Conservation (phyloP, 2,329 filamentous ascomycete genomes). For the Pseudocercospora musae region DNA sequence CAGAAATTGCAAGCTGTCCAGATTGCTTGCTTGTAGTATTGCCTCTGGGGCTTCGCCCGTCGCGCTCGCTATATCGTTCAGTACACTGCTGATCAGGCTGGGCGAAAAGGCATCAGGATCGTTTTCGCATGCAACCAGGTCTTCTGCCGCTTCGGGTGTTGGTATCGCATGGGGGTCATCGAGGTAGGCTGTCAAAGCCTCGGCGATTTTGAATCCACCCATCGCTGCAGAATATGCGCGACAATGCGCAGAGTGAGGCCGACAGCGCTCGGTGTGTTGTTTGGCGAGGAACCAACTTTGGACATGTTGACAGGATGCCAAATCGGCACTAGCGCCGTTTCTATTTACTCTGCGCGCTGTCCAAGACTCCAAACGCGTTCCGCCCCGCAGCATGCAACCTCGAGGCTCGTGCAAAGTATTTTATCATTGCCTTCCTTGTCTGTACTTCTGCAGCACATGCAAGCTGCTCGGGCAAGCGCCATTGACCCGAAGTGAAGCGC, state of each 20-base stretch:
- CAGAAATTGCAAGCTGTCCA: constrained; percentile 92
- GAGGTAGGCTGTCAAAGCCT: constrained; percentile 94
- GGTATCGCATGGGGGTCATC: constrained; percentile 81
- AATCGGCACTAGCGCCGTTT: not conserved
- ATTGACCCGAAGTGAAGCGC: not conserved
- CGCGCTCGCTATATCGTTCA: constrained; percentile 90
- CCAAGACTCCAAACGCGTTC: not conserved
- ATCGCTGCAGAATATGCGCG: constrained; percentile 51
- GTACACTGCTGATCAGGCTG: constrained; percentile 73
- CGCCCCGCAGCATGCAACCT: not conserved
- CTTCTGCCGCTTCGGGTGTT: constrained; percentile 79
- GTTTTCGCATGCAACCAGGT: constrained; percentile 86
- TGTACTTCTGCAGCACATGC: constrained; percentile 3
- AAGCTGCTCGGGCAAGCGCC: not conserved
- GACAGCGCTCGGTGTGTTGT: not conserved
- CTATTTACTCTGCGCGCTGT: not conserved
- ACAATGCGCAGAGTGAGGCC: not conserved
- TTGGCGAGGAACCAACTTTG: not conserved
- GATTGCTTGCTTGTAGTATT: constrained; percentile 70
- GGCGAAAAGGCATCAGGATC: constrained; percentile 80
- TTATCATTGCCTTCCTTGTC: constrained; percentile 2
- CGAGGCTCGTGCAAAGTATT: not conserved
- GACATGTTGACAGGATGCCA: not conserved
- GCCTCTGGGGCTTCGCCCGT: constrained; percentile 90
- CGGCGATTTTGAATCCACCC: constrained; percentile 87